phyloP scores from a whole-genome alignment of 495 filamentous ascomycete species.

The Lepidopterella palustris region DNA sequence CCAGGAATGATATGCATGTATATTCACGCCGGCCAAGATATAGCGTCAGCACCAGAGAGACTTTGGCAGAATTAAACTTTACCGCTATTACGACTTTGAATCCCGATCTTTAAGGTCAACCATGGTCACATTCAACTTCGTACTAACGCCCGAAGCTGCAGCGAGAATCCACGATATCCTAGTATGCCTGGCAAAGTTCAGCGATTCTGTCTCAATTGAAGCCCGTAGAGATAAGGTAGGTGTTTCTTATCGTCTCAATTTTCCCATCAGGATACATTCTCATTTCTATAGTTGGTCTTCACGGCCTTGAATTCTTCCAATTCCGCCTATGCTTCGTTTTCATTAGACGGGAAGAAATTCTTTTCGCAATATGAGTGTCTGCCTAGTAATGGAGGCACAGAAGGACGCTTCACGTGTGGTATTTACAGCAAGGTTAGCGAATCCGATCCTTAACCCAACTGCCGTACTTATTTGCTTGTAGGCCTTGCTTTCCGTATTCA shows the following conservation, averaged over 20 bases:
- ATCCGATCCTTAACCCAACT: not conserved
- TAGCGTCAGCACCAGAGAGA: not conserved
- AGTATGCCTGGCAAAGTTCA: constrained; percentile 86
- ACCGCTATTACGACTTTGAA: not conserved
- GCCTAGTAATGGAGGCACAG: constrained; percentile 33
- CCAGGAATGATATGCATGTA: not conserved
- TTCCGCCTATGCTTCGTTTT: constrained; percentile 82
- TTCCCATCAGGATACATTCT: not conserved
- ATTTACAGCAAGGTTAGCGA: constrained; percentile 59
- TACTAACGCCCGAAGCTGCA: constrained; percentile 67
- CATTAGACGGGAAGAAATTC: constrained; percentile 65
- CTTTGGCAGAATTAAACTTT: too few relatives aligned
- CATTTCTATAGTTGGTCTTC: constrained; percentile 58
- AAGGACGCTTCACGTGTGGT: constrained; percentile 64
- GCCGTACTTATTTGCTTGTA: constrained; percentile 23
- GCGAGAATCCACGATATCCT: constrained; percentile 73
- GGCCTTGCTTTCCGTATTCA: constrained; percentile 72
- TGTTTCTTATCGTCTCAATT: not conserved
- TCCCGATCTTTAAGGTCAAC: constrained; percentile 2
- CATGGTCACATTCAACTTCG: constrained; percentile 74
- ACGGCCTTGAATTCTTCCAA: constrained; percentile 88
- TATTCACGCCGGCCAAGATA: not conserved
- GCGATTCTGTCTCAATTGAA: constrained; percentile 81
- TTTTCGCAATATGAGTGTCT: constrained; percentile 71
- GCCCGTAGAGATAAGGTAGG: constrained; percentile 66